Base-by-base conservation (phyloP, 306 rosid genomes). In the Malus asiatica region DNA sequence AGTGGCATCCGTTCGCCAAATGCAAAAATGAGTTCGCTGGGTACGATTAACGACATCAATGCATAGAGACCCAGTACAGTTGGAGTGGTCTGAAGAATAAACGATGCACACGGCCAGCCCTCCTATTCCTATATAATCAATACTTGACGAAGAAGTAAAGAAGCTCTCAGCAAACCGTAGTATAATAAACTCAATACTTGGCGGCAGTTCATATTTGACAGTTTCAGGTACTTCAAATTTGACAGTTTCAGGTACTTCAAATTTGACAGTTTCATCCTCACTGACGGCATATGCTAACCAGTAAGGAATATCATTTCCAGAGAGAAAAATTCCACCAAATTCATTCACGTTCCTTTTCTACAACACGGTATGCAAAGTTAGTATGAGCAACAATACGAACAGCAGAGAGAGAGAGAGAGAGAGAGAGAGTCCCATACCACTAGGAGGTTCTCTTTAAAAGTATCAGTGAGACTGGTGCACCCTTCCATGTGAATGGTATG, bases 341-440 rank as follows among this genome's bases (percentile, higher is more conserved):
- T 10, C 66, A 23, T 22, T 33, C 38, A 5, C 38, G 38, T 33
- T 33, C 38, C 38, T 11, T 68, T 15, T 44, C 86, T 82, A 45
- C 40, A 78, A 46, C 38, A 82, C 4, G 35, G 11, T 15, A 15
- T 18, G 19, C 6, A 35, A 46, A 18, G 7, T 25, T 4, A 15
- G 1, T 3, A 0, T 64, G 3, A 64, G 38, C 52, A 53, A 16
- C 59, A 22, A 6, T 1, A 10, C 0, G 35, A 59, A 16, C n/a
- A 46, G 60, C 52, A 6, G 8, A 33, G 38, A 33, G 38, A 33
- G 32, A 29, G 27, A 25, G 27, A 25, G 27, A 25, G 27, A 25
- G 27, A 25, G 38, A 33, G 38, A 48, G 46, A 71, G 74, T 46
- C 4, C 18, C 18, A 46, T 77, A 83, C 84, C 84, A 45, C 45